Conservation (phyloP, 306 rosid genomes). For the Prunus salicina region DNA sequence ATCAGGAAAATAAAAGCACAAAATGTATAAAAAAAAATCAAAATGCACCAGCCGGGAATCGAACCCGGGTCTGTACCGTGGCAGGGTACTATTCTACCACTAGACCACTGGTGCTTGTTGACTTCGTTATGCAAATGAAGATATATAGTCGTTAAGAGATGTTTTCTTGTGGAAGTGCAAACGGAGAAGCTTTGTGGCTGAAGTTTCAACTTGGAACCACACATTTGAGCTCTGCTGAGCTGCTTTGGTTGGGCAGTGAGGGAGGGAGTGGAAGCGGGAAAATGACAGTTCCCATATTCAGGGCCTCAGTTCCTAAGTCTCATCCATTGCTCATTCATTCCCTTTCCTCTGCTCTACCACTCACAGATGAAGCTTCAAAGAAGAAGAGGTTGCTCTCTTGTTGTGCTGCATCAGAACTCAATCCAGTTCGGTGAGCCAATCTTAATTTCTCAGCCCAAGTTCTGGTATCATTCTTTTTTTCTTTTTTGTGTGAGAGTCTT, state of each 20-base stretch:
- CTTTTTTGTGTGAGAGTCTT: background rate
- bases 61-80: constrained; percentile 58
- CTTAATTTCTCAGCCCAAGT: background rate
- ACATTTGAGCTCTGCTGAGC: background rate
- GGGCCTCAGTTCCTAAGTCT: constrained; percentile 50
- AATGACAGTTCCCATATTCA: constrained; percentile 64
- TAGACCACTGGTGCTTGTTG: constrained; percentile 80
- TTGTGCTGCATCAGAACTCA: constrained; percentile 46
- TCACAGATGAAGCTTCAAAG: constrained; percentile 36
- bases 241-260: constrained; percentile 7
- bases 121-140: accelerated
- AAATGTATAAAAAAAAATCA: accelerated
- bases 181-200: background rate
- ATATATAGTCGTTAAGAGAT: background rate
- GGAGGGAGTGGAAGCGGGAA: constrained; percentile 39
- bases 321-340: constrained; percentile 37
- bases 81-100: constrained; percentile 96
- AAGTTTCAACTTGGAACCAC: constrained; percentile 3
- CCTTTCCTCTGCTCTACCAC: constrained; percentile 25
- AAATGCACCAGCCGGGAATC: constrained; percentile 53
- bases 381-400: constrained; percentile 45
- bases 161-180: background rate
- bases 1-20: background rate
- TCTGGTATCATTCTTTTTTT: background rate
- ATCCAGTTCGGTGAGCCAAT: constrained; percentile 51